phyloP scores from a whole-genome alignment of 139 green algal genomes.

The Mychonastes homosphaera region DNA sequence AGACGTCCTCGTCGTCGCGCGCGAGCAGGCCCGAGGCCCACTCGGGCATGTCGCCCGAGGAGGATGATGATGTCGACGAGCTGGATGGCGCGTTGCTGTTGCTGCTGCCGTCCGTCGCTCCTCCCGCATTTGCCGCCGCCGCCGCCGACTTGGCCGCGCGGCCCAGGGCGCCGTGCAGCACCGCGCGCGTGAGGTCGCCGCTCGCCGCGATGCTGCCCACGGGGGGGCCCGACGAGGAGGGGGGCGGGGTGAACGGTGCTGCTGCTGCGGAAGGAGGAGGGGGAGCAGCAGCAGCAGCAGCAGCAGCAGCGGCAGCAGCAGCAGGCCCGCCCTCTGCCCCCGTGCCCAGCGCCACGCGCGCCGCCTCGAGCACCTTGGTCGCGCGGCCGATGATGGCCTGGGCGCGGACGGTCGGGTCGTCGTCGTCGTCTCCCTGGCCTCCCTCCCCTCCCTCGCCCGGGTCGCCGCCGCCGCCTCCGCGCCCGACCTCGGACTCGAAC shows the following conservation, averaged over 20 bases:
- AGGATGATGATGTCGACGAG: too few species aligned
- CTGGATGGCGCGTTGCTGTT: too few species aligned
- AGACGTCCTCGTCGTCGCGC: too few species aligned
- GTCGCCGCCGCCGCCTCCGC: background rate
- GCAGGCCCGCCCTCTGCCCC: conserved; percentile 6
- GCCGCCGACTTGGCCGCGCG: conserved; percentile 16
- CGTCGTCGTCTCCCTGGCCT: background rate
- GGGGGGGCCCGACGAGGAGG: too few species aligned
- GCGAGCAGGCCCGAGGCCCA: too few species aligned
- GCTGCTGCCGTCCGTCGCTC: background rate
- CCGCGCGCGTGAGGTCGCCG: background rate
- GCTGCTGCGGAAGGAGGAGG: conserved; percentile 1
- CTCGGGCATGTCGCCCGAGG: too few species aligned
- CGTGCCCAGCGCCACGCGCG: conserved; percentile 28
- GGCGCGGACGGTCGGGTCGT: conserved; percentile 11
- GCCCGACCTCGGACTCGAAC: conserved; percentile 23
- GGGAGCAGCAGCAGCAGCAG: background rate
- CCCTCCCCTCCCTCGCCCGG: background rate
- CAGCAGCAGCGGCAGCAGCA: conserved; percentile 2
- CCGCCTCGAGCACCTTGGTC: conserved; percentile 30
- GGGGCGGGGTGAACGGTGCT: too few species aligned
- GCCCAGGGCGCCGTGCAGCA: background rate
- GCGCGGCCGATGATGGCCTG: conserved; percentile 33
- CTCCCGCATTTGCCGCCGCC: conserved; percentile 1
- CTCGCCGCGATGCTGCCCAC: background rate